Evolutionary conservation across 805 yeast species (phyloP), one percentile per base, ranked within the genome.

Genomic region (Candida vartiovaarae): DNA sequence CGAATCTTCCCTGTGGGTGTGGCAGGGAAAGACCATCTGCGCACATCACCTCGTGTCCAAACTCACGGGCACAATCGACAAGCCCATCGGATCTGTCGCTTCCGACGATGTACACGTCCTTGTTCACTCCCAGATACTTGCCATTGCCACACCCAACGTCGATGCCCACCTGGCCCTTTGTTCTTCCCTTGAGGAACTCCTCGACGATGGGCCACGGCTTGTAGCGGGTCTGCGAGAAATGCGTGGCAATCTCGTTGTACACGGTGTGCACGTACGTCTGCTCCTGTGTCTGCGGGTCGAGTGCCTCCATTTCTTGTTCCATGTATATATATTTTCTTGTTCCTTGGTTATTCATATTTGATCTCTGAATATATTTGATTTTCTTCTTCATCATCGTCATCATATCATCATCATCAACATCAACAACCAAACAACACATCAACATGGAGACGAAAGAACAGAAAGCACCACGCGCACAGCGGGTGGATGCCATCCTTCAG

Each of bases 61-160:
- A 56, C 23, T 67, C 72, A 38, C 65, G 63, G 0, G 90, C 93
- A 63, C 88, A 84, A 15, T 61, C 62, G 9, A 84, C 71, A 33
- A 85, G 64, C 0, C 91, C 90, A 38, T 74, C 75, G 1, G 93
- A 84, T 42, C 83, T 71, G 49, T 83, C 91, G 26, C 77, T 69
- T 1, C 96, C 98, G 15, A 91, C 61, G 28, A 90, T 72, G 55
- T 62, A 82, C 4, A 91, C 61, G 37, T 83, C 71, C 7, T 74
- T 68, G 61, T 91, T 90, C 9, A 89, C 74, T 2, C 74, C 75
- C 34, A 91, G 62, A 59, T 93, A 93, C 59, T 93, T 93, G 3
- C 99, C 99, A 61, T 93, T 93, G 3, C 99, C 99, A 62, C 98
- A 91, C 0, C 99, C 99, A 23, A 91, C 87, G 65, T 93, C 99